Base-by-base conservation (phyloP, 495 filamentous ascomycete species). In the Amniculicola lignicola region DNA sequence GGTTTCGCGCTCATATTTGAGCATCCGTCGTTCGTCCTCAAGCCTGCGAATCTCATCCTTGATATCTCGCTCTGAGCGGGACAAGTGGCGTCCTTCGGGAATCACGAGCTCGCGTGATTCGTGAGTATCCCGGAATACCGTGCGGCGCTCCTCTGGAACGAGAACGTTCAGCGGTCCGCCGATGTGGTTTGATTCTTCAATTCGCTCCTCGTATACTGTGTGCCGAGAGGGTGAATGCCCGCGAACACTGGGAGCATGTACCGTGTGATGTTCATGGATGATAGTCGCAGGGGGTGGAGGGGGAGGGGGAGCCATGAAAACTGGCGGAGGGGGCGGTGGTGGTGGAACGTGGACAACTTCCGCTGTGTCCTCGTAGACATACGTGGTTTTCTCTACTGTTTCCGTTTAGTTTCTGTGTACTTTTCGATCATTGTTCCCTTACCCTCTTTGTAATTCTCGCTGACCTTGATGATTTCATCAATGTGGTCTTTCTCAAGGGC, bases 401-500 rank as follows among this genome's bases (percentile, higher is more conserved):
- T 52, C 57, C 56, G 41, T 24, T 10, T 3, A 11, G 18, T 7
- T n/a, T 28, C 11, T 33, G 9, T 14, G 40, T 27, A 2, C 21
- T n/a, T 38, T 45, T 7, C 5, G 15, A 24, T 6, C 21, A 43
- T 33, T n/a, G 25, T 37, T 75, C 71, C 45, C 38, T 70, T 77
- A 67, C 82, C 79, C 55, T 82, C 85, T 25, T 87, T 81, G 57
- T 72, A 72, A 18, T 28, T 62, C 62, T 88, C 85, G 66, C 89
- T 94, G 35, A 89, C 73, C 56, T 80, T 84, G 58, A 96, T 86
- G 49, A 95, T 74, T 60, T 92, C 85, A 64, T 95, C 90, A 62
- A 96, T 96, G 57, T 94, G 87, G 23, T 89, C 82, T 55, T 93
- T 91, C 11, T 86, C 88, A 19, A 96, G 77, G 2, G 90, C 90